Percentiles rank a stretch among this genome's conserved stretches.
These are phyloP conservation scores for Fraxinus greggii DNA, from an alignment of 305 asterid species.

Conservation along the genomic window DNA sequence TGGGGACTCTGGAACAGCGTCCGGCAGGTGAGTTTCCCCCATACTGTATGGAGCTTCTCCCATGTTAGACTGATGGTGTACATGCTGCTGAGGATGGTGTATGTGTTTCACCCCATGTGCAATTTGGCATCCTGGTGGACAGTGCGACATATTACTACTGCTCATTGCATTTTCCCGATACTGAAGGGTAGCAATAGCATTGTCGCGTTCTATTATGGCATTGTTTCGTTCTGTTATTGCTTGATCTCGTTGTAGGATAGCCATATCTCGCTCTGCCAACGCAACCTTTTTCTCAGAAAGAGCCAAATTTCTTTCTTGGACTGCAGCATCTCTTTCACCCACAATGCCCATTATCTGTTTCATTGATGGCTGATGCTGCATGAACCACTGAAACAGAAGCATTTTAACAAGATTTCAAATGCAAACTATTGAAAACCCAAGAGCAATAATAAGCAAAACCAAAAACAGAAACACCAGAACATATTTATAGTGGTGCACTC, in stretches of 20 bases:
- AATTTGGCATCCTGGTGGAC: conserved; percentile 73
- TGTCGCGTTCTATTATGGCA: conserved; percentile 83
- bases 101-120: conserved; percentile 67
- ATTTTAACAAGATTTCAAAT: neutral
- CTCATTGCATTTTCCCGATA: conserved; percentile 59
- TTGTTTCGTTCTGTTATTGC: conserved; percentile 81
- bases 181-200: conserved; percentile 79
- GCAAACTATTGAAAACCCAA: neutral
- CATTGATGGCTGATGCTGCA: conserved; percentile 68
- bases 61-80: conserved; percentile 47
- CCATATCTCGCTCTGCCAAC: conserved; percentile 82
- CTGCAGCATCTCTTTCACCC: conserved; percentile 92
- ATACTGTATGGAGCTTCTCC: conserved; percentile 41
- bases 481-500: neutral
- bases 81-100: conserved; percentile 74
- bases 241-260: conserved; percentile 74
- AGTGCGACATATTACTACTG: conserved; percentile 46
- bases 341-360: conserved; percentile 74
- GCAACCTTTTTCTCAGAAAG: conserved; percentile 86
- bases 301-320: conserved; percentile 82
- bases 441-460: neutral
- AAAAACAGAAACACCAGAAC: neutral
- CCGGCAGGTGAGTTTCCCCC: conserved; percentile 48
- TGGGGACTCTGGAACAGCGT: conserved; percentile 44
- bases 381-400: conserved; percentile 46